Evolutionary conservation across 805 yeast genomes (phyloP).

Genomic region (Monosporozyma yasuniensis): DNA sequence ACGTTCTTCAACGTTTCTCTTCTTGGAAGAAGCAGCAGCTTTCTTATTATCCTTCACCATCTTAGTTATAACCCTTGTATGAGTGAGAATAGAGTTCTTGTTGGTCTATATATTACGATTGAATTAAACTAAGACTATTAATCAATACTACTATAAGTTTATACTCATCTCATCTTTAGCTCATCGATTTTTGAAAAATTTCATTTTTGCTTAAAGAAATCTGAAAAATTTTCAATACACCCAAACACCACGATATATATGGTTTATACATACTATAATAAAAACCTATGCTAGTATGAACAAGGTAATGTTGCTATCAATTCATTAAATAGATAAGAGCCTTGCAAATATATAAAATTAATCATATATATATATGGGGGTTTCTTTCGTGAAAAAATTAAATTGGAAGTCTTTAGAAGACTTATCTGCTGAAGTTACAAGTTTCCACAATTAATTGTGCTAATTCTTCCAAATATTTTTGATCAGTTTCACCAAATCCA

Average conservation of each 20-base stretch:
- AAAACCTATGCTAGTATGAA: too few relatives aligned
- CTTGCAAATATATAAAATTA: neutral
- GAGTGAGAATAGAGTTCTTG: neutral
- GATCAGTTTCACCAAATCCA: conserved; percentile 65
- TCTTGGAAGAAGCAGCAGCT: conserved; percentile 10
- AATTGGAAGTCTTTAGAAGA: too few relatives aligned
- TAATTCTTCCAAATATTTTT: conserved; percentile 48
- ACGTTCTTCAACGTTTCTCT: conserved; percentile 15
- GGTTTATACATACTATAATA: neutral
- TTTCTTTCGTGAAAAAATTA: too few relatives aligned
- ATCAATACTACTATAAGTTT: neutral
- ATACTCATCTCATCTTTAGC: conserved; percentile 1
- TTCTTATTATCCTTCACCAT: conserved; percentile 2
- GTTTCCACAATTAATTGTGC: conserved; percentile 43
- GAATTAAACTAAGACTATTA: neutral
- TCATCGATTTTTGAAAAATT: conserved; percentile 5
- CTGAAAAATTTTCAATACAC: conserved; percentile 3
- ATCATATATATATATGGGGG: neutral
- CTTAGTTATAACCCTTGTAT: neutral
- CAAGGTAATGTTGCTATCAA: neutral
- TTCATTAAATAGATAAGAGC: too few relatives aligned
- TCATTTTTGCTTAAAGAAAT: neutral
- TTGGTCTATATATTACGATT: neutral
- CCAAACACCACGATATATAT: conserved; percentile 6
- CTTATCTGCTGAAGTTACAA: conserved; percentile 38